Conservation (phyloP, 1,284 basidiomycete species). For the Spongiforma sp. region DNA sequence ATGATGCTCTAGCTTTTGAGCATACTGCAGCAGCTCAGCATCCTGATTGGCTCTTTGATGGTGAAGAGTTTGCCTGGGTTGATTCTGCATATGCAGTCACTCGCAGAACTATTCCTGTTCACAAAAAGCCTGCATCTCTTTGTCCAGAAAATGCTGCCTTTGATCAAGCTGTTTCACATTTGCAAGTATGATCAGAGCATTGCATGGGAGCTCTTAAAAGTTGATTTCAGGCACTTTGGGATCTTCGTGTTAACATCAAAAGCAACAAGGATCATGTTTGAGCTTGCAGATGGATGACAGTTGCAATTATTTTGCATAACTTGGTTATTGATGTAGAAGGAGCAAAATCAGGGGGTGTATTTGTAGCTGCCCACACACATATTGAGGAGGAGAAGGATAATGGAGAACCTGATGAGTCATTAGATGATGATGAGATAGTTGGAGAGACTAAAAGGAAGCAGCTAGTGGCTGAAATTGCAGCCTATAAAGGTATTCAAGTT, state of each 20-base stretch:
- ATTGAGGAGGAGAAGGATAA: background rate
- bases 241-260: background rate
- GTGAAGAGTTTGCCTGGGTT: background rate
- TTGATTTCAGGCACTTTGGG: background rate
- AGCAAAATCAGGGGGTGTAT: background rate
- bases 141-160: background rate
- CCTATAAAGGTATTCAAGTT: background rate
- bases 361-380: background rate
- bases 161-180: background rate
- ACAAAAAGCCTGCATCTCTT: background rate
- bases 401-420: background rate
- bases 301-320: background rate
- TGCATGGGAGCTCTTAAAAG: background rate
- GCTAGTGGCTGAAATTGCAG: background rate
- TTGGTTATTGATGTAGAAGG: background rate
- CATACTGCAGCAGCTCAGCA: background rate
- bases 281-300: background rate
- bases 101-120: background rate
- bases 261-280: no score
- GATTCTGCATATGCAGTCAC: background rate
- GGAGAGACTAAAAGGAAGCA: background rate
- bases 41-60: background rate
- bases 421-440: background rate
- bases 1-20: background rate
- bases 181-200: background rate